These are phyloP conservation scores for Triticum monococcum DNA, from an alignment of 176 grass and related monocot species.

Conservation along the genomic window DNA sequence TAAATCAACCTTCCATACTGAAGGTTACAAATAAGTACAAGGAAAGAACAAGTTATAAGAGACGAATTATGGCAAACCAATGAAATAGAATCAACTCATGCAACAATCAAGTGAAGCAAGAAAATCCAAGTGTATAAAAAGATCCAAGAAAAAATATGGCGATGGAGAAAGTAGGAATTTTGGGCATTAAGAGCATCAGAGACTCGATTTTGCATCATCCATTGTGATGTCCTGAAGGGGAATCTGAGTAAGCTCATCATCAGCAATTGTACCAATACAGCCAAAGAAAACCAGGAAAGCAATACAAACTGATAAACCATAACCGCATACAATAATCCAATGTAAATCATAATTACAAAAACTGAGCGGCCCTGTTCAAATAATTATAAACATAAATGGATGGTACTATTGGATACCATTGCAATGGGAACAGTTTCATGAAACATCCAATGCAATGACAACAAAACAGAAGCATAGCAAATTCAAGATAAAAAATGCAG, in stretches of 20 bases:
- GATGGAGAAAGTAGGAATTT: not conserved
- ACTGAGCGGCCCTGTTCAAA: not conserved
- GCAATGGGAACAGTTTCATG: not conserved
- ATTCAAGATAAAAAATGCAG: not conserved
- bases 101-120: not conserved
- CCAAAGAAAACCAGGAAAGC: not conserved
- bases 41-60: not conserved
- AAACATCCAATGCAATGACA: not conserved
- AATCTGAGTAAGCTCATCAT: conserved; percentile 94
- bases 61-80: not conserved
- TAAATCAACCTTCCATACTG: not conserved
- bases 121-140: not conserved
- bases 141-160: not conserved
- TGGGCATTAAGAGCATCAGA: conserved; percentile 52
- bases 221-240: conserved; percentile 94
- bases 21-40: not conserved
- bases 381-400: too few relatives aligned
- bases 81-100: not conserved
- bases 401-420: not conserved
- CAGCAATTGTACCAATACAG: conserved; percentile 34
- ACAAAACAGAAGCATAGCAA: not conserved
- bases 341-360: not conserved
- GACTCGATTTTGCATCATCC: conserved; percentile 87
- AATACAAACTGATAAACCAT: not conserved
- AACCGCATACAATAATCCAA: not conserved